Conservation (phyloP, 148 eudicot species). For the Linanthus parryae region DNA sequence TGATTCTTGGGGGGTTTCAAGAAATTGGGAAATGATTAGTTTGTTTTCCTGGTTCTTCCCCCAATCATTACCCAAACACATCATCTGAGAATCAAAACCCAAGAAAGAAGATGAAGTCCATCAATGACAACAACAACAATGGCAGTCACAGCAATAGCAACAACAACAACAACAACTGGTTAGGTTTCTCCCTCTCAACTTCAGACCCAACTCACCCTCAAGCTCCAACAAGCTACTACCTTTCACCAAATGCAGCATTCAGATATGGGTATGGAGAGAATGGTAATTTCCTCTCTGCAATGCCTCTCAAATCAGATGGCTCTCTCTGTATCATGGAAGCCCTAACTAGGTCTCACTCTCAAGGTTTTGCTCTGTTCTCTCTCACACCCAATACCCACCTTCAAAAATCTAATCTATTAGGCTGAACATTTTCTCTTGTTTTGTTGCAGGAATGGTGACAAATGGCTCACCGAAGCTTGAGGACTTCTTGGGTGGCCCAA, state of each 20-base stretch:
- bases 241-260: too few relatives aligned
- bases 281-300: constrained; percentile 36
- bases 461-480: constrained; percentile 58
- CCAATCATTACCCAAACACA: constrained; percentile 16
- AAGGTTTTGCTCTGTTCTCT: constrained; percentile 26
- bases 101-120: constrained; percentile 32
- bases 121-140: constrained; percentile 26
- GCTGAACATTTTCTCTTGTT: neutral
- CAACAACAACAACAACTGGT: constrained; percentile 44
- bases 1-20: too few relatives aligned
- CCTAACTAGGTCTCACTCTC: constrained; percentile 47
- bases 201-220: constrained; percentile 35
- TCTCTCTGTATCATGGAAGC: constrained; percentile 79
- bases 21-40: constrained; percentile 22
- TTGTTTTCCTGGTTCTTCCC: constrained; percentile 28
- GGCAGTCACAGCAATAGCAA: constrained; percentile 13
- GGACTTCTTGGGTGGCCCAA: constrained; percentile 61
- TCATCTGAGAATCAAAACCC: neutral
- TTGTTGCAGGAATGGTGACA: constrained; percentile 14
- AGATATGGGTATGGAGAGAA: too few relatives aligned
- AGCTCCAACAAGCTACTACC: constrained; percentile 16
- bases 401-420: too few relatives aligned
- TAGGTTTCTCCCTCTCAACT: constrained; percentile 64
- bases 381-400: neutral
- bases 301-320: constrained; percentile 82